Evolutionary conservation across 495 filamentous ascomycete species (phyloP).

Genomic region (Daldinia childiae): DNA sequence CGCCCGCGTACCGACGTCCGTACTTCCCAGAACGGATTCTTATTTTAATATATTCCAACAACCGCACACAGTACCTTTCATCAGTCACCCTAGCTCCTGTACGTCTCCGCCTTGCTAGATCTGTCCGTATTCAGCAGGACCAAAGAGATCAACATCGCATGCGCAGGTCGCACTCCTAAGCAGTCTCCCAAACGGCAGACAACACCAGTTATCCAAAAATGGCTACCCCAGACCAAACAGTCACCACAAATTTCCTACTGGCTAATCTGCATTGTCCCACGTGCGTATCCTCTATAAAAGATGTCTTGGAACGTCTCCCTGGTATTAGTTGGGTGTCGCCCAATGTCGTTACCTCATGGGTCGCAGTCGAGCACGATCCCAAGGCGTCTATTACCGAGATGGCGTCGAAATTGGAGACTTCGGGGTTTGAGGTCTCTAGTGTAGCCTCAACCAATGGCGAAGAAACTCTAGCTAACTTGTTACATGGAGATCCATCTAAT

Average conservation of each 20-base stretch:
- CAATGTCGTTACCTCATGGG: constrained; percentile 64
- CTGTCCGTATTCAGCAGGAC: constrained; percentile 29
- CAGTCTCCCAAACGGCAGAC: constrained; percentile 24
- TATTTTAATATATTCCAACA: constrained; percentile 31
- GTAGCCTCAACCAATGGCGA: constrained; percentile 51
- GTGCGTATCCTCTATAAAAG: constrained; percentile 65
- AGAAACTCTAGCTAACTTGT: constrained; percentile 17
- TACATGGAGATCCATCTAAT: constrained; percentile 15
- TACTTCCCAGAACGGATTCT: constrained; percentile 36
- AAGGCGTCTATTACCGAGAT: constrained; percentile 46
- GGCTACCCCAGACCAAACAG: constrained; percentile 37
- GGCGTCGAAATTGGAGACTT: constrained; percentile 53
- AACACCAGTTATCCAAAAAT: constrained; percentile 35
- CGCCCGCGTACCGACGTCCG: constrained; percentile 34
- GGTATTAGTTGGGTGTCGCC: constrained; percentile 62
- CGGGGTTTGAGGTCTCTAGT: constrained; percentile 58
- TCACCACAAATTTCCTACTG: constrained; percentile 60
- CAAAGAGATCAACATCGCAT: constrained; percentile 25
- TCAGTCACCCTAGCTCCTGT: constrained; percentile 28
- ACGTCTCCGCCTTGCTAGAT: constrained; percentile 34
- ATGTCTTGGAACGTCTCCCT: constrained; percentile 53
- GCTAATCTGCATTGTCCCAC: constrained; percentile 71
- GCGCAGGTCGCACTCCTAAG: constrained; percentile 12
- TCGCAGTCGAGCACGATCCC: constrained; percentile 48
- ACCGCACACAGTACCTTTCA: constrained; percentile 25